Evolutionary conservation across 257 asterid genomes (phyloP).

Genomic region (Petrea volubilis): DNA sequence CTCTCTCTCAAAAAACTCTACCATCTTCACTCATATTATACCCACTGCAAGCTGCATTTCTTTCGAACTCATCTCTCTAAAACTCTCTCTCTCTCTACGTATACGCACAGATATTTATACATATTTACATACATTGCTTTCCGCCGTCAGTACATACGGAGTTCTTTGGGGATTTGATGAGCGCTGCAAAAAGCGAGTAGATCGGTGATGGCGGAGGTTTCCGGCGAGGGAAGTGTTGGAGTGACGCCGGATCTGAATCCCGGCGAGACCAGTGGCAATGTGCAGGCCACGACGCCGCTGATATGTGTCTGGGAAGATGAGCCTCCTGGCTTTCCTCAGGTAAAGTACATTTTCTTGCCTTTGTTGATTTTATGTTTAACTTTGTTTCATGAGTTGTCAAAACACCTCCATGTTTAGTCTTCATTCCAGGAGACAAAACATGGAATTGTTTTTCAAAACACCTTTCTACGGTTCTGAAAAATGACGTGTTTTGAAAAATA

Average conservation of each 20-base stretch:
- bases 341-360: too few relatives aligned
- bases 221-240: constrained; percentile 82
- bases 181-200: constrained; percentile 38
- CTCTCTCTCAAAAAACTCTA: too few relatives aligned
- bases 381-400: too few relatives aligned
- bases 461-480: too few relatives aligned
- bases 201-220: constrained; percentile 86
- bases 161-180: constrained; percentile 40
- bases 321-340: too few relatives aligned
- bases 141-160: constrained; percentile 4
- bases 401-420: too few relatives aligned
- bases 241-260: constrained; percentile 52
- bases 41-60: constrained; percentile 34
- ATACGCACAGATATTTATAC: constrained; percentile 6
- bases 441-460: too few relatives aligned
- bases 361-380: too few relatives aligned
- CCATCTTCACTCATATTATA: constrained; percentile 41
- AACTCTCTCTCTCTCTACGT: constrained; percentile 20
- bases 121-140: constrained; percentile 20
- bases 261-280: constrained; percentile 60
- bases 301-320: too few relatives aligned
- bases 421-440: too few relatives aligned
- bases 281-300: too few relatives aligned
- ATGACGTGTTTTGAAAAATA: too few relatives aligned
- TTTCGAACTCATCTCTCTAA: constrained; percentile 28